Base-by-base conservation (phyloP, 768 basidiomycete genomes). In the Podaxis sp. region DNA sequence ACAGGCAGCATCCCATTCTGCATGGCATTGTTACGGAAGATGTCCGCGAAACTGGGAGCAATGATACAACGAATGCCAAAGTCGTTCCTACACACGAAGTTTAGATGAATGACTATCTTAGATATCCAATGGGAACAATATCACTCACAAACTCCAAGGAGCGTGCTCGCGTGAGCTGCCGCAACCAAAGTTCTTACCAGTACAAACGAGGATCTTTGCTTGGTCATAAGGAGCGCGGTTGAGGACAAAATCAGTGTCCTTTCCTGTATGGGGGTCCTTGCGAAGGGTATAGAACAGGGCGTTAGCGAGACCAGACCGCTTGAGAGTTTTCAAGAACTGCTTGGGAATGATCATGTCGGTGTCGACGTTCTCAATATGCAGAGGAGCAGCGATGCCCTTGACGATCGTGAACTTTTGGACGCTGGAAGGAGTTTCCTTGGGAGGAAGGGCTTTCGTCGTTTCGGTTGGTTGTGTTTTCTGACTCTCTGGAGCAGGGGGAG, bases 341-440 rank as follows among this genome's bases (percentile, higher is more conserved):
- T 95, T 94, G 2, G 93, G 93, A 69, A 95, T 94, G 71, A 96
- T 93, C 85, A 89, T 90, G 68, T 96, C 93, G 50, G 93, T 96
- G 74, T 96, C 93, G 63, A 95, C 87, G 66, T 93, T 93, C 62
- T 88, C 84, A 48, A 89, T 88, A 71, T 88, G 81, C 73, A 93
- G 67, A n/a, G 91, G 90, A 9, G 89, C 90, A 46, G 89, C 82
- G 57, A 91, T 82, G 44, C 91, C 91, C 69, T 85, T 86, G 55
- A 93, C 73, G 53, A 87, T 68, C 55, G 77, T 83, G 72, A 93
- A 93, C 65, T 88, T 89, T 64, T 78, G 76, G 52, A 81, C 79
- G 16, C 75, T 73, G 16, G 82, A 80, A 13, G 80, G 76, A 1
- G 81, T 73, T 28, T 81, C 69, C 6, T 73, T 62, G 7, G 79